Percentiles rank a stretch among this genome's conserved stretches.
phyloP scores from a whole-genome alignment of 305 asterid species.

The Rubia peregrina region DNA sequence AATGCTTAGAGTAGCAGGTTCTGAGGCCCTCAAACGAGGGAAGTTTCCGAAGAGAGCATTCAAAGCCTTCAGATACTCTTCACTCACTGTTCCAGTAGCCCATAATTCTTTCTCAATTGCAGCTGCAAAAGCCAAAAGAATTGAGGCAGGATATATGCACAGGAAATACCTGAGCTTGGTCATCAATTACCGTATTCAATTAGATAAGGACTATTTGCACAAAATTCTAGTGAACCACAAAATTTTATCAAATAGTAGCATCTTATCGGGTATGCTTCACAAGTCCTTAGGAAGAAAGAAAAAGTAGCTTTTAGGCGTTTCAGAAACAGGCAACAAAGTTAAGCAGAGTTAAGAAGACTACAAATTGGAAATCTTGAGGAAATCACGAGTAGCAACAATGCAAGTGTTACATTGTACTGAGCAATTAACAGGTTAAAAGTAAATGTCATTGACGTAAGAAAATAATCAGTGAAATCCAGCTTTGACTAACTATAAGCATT shows the following conservation, averaged over 20 bases:
- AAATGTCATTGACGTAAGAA: not conserved
- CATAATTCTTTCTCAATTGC: slow-evolving; percentile 85
- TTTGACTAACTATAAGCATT: slow-evolving; percentile 1
- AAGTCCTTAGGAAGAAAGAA: not conserved
- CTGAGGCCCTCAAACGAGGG: slow-evolving; percentile 96
- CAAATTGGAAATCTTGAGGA: not conserved
- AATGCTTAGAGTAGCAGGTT: slow-evolving; percentile 95
- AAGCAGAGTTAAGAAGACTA: not conserved
- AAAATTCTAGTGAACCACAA: not conserved
- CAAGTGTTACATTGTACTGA: not conserved
- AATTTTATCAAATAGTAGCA: not conserved
- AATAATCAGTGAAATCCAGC: slow-evolving; percentile 11
- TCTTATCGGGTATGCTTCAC: not conserved
- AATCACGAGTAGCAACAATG: not conserved
- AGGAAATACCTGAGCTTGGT: not conserved
- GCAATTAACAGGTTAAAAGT: not conserved
- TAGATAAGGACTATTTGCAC: not conserved
- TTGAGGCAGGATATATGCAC: slow-evolving; percentile 3
- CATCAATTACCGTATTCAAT: slow-evolving; percentile 4
- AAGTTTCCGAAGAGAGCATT: slow-evolving; percentile 93
- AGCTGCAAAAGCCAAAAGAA: slow-evolving; percentile 38
- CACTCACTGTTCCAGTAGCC: slow-evolving; percentile 91
- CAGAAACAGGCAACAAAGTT: not conserved
- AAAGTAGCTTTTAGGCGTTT: not conserved
- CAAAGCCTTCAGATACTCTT: slow-evolving; percentile 89